Percentiles rank a stretch among this genome's conserved stretches.
Evolutionary conservation across 2,329 filamentous ascomycete species (phyloP).

Genomic region (Cercospora sp.): DNA sequence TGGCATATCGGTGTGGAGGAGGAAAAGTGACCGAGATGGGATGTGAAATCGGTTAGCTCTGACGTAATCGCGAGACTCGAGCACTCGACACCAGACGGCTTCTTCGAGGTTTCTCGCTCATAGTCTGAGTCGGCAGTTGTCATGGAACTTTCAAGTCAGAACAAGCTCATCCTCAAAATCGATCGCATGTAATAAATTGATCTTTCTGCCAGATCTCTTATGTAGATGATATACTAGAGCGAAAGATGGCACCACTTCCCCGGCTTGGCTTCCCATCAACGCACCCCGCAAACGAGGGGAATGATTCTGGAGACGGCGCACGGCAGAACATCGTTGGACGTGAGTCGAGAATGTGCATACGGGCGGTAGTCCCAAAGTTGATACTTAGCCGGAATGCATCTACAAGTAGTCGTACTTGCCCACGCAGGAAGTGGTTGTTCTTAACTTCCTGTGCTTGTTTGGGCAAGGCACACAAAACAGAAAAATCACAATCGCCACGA

Average conservation of each 20-base stretch:
- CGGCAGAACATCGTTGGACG: constrained; percentile 3
- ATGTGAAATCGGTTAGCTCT: neutral
- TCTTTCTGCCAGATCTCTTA: neutral
- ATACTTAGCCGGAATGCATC: neutral
- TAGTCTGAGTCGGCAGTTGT: neutral
- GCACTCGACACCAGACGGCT: neutral
- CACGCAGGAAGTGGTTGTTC: neutral
- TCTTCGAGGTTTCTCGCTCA: neutral
- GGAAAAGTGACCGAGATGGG: neutral
- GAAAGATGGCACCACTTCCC: neutral
- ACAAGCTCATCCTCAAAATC: neutral
- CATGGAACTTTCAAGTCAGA: too few species aligned
- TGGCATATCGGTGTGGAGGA: neutral
- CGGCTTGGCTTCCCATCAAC: neutral
- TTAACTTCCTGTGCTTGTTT: neutral
- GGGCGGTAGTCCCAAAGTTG: neutral
- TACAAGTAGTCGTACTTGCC: neutral
- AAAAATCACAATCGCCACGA: neutral
- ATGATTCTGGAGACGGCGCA: neutral
- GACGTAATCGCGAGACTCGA: neutral
- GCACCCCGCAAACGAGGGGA: constrained; percentile 1
- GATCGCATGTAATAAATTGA: neutral
- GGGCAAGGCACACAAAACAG: neutral
- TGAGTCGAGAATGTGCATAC: neutral
- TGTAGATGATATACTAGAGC: neutral